Evolutionary conservation across 441 rosid species (phyloP).

Genomic region (Omphalea diandra): DNA sequence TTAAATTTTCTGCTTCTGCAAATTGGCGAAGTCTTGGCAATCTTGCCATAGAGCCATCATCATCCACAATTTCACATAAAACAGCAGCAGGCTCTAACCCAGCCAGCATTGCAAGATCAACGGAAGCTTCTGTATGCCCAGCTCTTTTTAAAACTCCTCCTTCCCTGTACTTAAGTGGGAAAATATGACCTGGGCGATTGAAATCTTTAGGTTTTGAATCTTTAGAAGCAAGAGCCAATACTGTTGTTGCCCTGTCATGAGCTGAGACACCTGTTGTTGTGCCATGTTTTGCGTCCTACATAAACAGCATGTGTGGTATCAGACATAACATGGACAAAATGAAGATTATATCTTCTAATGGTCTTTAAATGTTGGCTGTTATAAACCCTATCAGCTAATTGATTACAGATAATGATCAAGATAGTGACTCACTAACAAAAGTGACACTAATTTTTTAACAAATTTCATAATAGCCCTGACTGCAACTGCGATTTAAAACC

Average conservation of each 20-base stretch:
- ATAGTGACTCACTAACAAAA: too few relatives aligned
- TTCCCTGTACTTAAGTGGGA: conserved; percentile 80
- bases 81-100: conserved; percentile 84
- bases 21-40: conserved; percentile 72
- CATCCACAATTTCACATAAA: conserved; percentile 78
- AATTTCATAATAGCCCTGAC: too few relatives aligned
- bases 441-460: too few relatives aligned
- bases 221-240: conserved; percentile 70
- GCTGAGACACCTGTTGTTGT: conserved; percentile 97
- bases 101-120: conserved; percentile 84
- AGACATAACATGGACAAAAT: not conserved
- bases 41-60: conserved; percentile 88
- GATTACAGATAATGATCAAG: too few relatives aligned
- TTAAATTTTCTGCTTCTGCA: conserved; percentile 63
- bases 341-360: not conserved
- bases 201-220: conserved; percentile 89
- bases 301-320: not conserved
- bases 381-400: too few relatives aligned
- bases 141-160: conserved; percentile 96
- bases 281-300: conserved; percentile 88
- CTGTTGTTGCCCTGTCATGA: conserved; percentile 76
- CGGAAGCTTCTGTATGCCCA: conserved; percentile 96
- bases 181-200: conserved; percentile 93
- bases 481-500: too few relatives aligned
- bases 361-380: not conserved